Conservation (phyloP, 2,329 filamentous ascomycete species). For the Arachnomyces sp. region DNA sequence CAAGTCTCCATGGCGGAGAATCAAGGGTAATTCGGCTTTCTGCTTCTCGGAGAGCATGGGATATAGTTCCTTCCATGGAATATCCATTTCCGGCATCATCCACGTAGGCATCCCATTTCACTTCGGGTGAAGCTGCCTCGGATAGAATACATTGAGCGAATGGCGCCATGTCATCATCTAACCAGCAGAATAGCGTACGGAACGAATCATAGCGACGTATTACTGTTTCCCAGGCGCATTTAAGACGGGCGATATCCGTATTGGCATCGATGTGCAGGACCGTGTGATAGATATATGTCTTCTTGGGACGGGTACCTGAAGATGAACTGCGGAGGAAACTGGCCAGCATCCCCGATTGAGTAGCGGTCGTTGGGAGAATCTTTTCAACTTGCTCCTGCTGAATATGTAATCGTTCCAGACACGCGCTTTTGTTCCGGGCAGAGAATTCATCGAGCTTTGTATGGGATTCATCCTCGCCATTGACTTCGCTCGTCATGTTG, state of each 20-base stretch:
- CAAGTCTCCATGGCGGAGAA: slow-evolving; percentile 17
- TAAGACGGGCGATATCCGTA: slow-evolving; percentile 17
- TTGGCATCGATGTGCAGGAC: slow-evolving; percentile 18
- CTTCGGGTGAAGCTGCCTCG: slow-evolving; percentile 6
- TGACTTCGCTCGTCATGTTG: too few species aligned
- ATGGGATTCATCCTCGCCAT: not conserved
- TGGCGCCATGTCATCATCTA: slow-evolving; percentile 26
- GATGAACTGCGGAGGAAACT: slow-evolving; percentile 23
- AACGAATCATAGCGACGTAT: slow-evolving; percentile 24
- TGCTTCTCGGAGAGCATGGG: slow-evolving; percentile 12
- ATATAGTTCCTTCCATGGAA: slow-evolving; percentile 15
- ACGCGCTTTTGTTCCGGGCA: slow-evolving; percentile 11
- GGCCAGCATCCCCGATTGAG: slow-evolving; percentile 28
- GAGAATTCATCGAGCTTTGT: slow-evolving; percentile 13
- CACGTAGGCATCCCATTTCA: slow-evolving; percentile 12
- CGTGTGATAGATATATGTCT: slow-evolving; percentile 27
- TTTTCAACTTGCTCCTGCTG: slow-evolving; percentile 16
- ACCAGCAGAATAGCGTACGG: slow-evolving; percentile 24
- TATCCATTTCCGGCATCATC: slow-evolving; percentile 5
- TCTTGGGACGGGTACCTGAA: slow-evolving; percentile 9
- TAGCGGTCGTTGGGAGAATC: slow-evolving; percentile 26
- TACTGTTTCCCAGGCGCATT: slow-evolving; percentile 19
- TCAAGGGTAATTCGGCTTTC: slow-evolving; percentile 16
- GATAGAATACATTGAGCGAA: slow-evolving; percentile 28
- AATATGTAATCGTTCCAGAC: slow-evolving; percentile 15